Percentiles rank a stretch among this genome's conserved stretches.
phyloP scores from a whole-genome alignment of 345 rosid species.

The Euphorbia pulcherrima region DNA sequence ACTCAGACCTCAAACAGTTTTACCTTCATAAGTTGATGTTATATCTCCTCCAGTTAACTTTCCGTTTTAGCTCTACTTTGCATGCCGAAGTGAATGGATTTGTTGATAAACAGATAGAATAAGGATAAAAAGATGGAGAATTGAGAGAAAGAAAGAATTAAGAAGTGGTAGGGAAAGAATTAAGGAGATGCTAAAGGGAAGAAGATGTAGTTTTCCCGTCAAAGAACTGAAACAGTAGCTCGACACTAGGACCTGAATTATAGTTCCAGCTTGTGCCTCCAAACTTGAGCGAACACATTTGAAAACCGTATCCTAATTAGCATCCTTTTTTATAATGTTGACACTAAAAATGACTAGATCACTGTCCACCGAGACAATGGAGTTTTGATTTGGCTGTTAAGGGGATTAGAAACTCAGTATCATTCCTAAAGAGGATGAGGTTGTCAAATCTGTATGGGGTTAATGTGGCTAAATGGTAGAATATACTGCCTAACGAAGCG shows the following conservation, averaged over 20 bases:
- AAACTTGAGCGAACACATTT: not conserved
- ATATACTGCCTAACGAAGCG: not conserved
- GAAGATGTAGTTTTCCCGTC: no score
- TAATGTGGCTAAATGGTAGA: not conserved
- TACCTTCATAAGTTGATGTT: not conserved
- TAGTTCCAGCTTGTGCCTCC: not conserved
- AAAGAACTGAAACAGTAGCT: not conserved
- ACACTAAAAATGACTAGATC: not conserved
- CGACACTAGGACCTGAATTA: not conserved
- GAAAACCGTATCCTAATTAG: not conserved
- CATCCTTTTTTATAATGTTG: not conserved
- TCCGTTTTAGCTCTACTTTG: not conserved
- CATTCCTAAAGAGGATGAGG: not conserved
- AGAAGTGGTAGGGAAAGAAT: not conserved
- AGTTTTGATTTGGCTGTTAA: not conserved
- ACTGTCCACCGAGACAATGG: not conserved
- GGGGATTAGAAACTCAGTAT: no score
- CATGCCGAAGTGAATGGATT: not conserved
- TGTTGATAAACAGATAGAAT: not conserved
- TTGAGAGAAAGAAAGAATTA: not conserved
- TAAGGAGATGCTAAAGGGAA: not conserved
- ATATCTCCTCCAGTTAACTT: not conserved
- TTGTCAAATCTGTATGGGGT: not conserved
- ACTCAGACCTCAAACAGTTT: not conserved
- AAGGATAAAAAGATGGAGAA: not conserved